Percentiles rank a stretch among this genome's conserved stretches.
These are phyloP conservation scores for Clavariopsis aquatica DNA, from an alignment of 495 filamentous ascomycete genomes.

Conservation along the genomic window DNA sequence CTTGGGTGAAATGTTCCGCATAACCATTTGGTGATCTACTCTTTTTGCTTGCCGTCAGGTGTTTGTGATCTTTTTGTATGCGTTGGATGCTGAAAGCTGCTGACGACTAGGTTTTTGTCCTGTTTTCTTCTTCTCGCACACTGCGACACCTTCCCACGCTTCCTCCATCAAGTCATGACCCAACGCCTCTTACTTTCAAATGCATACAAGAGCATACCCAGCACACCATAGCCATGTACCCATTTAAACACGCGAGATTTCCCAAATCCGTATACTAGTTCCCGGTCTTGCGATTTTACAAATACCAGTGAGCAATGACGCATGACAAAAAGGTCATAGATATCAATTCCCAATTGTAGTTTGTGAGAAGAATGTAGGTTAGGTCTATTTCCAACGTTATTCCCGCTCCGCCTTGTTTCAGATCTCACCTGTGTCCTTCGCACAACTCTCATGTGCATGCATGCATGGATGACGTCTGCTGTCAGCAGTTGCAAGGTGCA, in stretches of 20 bases:
- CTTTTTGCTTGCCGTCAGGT: conserved; percentile 6
- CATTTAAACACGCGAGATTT: too few relatives aligned
- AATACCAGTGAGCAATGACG: too few relatives aligned
- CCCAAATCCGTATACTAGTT: too few relatives aligned
- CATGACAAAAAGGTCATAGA: too few relatives aligned
- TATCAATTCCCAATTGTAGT: too few relatives aligned
- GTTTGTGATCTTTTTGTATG: neutral
- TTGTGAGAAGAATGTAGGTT: too few relatives aligned
- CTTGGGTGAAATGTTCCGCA: conserved; percentile 42
- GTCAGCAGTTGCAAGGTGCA: neutral
- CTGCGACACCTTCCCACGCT: neutral
- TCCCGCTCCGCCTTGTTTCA: neutral
- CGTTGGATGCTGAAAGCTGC: neutral
- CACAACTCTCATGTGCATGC: too few relatives aligned
- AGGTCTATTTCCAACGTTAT: too few relatives aligned
- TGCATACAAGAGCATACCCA: neutral
- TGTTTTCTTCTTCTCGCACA: neutral
- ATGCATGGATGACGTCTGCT: neutral
- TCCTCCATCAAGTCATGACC: neutral
- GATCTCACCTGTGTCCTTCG: neutral
- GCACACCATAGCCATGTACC: too few relatives aligned
- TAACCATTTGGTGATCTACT: conserved; percentile 44
- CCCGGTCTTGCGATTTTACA: too few relatives aligned
- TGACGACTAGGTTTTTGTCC: neutral
- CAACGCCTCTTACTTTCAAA: neutral